phyloP scores from a whole-genome alignment of 805 yeast species.

The Gaillardinia entomophila region DNA sequence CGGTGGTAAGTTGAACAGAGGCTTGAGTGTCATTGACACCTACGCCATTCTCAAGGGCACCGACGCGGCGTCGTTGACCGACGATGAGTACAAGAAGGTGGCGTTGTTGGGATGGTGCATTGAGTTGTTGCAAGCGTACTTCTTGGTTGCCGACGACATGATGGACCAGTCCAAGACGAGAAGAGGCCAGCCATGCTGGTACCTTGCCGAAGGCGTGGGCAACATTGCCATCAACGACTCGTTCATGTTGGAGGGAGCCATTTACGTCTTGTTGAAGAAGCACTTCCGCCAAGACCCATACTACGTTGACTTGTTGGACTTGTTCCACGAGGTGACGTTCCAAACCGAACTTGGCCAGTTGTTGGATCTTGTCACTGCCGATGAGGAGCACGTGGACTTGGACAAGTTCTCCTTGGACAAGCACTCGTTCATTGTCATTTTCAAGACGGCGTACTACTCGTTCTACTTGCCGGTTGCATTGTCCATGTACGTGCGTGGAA shows the following conservation, averaged over 20 bases:
- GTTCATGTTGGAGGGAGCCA: constrained; percentile 93
- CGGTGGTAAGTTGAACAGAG: constrained; percentile 96
- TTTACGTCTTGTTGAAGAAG: constrained; percentile 81
- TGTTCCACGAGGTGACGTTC: constrained; percentile 96
- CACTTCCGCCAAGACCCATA: constrained; percentile 78
- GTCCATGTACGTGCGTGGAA: constrained; percentile 90
- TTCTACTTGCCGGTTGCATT: constrained; percentile 96
- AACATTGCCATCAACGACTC: constrained; percentile 96
- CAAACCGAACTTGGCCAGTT: constrained; percentile 97
- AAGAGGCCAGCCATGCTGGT: constrained; percentile 99
- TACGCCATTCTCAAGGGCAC: constrained; percentile 69
- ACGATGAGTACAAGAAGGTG: constrained; percentile 72
- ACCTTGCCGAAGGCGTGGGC: constrained; percentile 69
- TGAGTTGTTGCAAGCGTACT: constrained; percentile 92
- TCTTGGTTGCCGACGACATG: constrained; percentile 96
- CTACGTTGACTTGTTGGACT: constrained; percentile 85
- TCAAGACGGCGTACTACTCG: constrained; percentile 95
- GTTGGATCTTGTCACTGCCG: constrained; percentile 93
- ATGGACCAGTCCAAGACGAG: constrained; percentile 96
- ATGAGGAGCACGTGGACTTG: constrained; percentile 90
- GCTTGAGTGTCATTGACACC: constrained; percentile 91
- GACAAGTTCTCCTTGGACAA: constrained; percentile 79
- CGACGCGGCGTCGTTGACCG: constrained; percentile 51
- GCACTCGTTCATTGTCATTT: constrained; percentile 92
- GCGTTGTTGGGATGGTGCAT: constrained; percentile 94